These are phyloP conservation scores for Athelia psychrophila DNA, from an alignment of 1,284 basidiomycete genomes.

Conservation along the genomic window DNA sequence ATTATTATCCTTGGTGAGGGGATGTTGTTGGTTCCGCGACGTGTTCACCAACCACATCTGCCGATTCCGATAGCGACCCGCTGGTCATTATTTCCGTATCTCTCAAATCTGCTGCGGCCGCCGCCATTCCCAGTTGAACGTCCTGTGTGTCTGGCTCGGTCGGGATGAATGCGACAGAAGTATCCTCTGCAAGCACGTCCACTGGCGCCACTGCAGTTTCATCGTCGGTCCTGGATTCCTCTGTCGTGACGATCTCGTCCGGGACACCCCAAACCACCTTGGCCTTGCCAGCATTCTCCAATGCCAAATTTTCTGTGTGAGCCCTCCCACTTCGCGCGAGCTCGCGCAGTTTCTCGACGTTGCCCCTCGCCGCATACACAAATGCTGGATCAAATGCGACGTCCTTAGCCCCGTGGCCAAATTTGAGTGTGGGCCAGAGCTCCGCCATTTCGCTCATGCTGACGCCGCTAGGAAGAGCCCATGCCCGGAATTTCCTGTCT, in stretches of 20 bases:
- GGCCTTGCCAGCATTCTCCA: conserved; percentile 4
- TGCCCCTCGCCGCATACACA: conserved; percentile 18
- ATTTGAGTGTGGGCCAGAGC: conserved; percentile 49
- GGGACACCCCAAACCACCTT: conserved; percentile 29
- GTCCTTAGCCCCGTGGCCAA: conserved; percentile 25
- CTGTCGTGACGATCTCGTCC: not conserved
- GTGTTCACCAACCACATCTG: no score
- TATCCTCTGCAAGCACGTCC: no score
- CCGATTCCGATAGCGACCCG: no score
- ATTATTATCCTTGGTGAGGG: no score
- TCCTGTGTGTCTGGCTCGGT: no score
- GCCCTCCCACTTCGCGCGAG: conserved; percentile 34
- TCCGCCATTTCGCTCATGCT: conserved; percentile 38
- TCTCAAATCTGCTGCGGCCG: no score
- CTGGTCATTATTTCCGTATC: no score
- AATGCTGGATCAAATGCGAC: conserved; percentile 2
- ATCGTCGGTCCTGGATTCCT: no score
- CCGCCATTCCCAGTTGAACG: no score
- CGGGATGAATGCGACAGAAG: no score
- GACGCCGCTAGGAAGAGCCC: conserved; percentile 47
- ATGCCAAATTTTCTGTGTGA: conserved; percentile 25
- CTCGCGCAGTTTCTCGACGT: conserved; percentile 29
- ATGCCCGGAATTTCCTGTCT: conserved; percentile 40
- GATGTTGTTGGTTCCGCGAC: no score
- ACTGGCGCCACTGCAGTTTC: no score